These are phyloP conservation scores for Aspergillus udagawae DNA, from an alignment of 2,329 filamentous ascomycete species.

Conservation along the genomic window DNA sequence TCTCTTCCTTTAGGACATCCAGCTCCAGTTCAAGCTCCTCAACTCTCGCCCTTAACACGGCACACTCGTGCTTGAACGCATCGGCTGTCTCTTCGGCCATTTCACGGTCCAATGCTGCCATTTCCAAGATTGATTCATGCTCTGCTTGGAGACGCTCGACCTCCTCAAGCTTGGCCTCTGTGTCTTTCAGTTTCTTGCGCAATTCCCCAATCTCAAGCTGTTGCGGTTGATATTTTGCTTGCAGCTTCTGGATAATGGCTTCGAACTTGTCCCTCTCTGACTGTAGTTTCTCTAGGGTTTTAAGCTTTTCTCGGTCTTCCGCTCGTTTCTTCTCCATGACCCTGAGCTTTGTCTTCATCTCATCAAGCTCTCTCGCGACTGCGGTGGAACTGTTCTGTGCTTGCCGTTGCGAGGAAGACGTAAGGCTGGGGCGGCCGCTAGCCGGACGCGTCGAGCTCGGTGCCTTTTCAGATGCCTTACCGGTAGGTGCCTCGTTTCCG, in stretches of 20 bases:
- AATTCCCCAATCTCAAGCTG: conserved; percentile 75
- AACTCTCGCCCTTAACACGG: conserved; percentile 67
- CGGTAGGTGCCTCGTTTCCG: conserved; percentile 16
- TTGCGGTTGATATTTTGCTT: conserved; percentile 81
- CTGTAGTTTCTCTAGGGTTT: conserved; percentile 70
- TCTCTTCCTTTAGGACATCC: conserved; percentile 83
- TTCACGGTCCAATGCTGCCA: conserved; percentile 84
- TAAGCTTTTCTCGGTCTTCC: conserved; percentile 82
- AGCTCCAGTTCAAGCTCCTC: conserved; percentile 87
- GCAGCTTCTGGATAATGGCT: conserved; percentile 81
- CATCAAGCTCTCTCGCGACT: conserved; percentile 69
- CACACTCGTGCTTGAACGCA: conserved; percentile 72
- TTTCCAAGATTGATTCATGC: conserved; percentile 78
- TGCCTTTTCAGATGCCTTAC: conserved; percentile 21
- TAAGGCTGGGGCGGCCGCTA: conserved; percentile 23
- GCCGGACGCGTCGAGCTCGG: conserved; percentile 21
- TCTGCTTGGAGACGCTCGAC: conserved; percentile 75
- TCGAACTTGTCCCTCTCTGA: conserved; percentile 57
- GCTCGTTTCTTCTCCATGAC: conserved; percentile 81
- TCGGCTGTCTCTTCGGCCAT: conserved; percentile 95
- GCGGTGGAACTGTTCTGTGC: conserved; percentile 40
- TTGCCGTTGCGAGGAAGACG: conserved; percentile 38
- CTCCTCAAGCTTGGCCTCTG: conserved; percentile 63
- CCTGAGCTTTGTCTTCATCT: conserved; percentile 80
- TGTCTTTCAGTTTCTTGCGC: conserved; percentile 72